These are phyloP conservation scores for Thielaviopsis musarum DNA, from an alignment of 2,329 filamentous ascomycete species.

Conservation along the genomic window DNA sequence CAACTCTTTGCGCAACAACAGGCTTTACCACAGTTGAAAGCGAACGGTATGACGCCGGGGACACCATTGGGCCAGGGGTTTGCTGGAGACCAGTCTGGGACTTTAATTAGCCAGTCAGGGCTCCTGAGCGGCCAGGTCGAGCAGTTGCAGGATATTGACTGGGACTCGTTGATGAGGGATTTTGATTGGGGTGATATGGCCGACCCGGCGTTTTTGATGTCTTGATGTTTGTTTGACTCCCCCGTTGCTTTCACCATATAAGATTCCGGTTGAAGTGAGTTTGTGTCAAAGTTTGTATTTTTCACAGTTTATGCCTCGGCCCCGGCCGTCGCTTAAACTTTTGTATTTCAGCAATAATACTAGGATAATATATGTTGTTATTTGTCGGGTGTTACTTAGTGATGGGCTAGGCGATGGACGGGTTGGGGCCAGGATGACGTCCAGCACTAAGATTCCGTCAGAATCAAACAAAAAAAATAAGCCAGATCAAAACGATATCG, in stretches of 20 bases:
- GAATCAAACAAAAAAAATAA: too few species aligned
- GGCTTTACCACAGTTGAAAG: background rate
- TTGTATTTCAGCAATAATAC: background rate
- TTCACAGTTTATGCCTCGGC: background rate
- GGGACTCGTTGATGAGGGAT: conserved; percentile 33
- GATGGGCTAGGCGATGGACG: too few species aligned
- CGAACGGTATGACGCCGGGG: background rate
- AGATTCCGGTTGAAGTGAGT: too few species aligned
- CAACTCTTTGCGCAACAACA: background rate
- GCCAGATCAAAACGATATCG: too few species aligned
- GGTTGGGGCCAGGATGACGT: too few species aligned
- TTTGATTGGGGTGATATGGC: conserved; percentile 25
- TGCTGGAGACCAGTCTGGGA: background rate
- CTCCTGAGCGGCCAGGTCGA: conserved; percentile 15
- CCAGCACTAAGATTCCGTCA: too few species aligned
- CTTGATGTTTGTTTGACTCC: background rate
- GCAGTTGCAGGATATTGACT: conserved; percentile 29
- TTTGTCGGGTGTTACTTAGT: background rate
- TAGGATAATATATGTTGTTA: background rate
- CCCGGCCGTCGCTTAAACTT: background rate
- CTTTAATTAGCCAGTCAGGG: conserved; percentile 3
- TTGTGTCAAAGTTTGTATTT: background rate
- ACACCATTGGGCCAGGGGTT: background rate
- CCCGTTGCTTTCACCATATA: too few species aligned
- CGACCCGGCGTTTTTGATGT: conserved; percentile 5